Evolutionary conservation across 805 yeast genomes (phyloP).

Genomic region (Kazachstania psychrophila): DNA sequence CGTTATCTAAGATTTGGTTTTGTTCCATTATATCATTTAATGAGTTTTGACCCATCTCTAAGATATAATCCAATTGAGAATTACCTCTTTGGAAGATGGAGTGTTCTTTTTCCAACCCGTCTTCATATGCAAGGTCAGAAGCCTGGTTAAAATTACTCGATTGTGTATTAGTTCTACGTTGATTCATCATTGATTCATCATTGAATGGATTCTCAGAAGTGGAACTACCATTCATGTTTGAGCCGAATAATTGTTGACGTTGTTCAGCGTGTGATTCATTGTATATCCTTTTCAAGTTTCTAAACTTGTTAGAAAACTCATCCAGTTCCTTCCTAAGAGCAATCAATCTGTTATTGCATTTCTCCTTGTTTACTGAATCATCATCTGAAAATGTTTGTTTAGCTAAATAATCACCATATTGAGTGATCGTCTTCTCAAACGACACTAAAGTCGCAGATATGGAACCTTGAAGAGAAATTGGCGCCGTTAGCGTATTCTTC

Average conservation of each 20-base stretch:
- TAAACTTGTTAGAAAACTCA: conserved; percentile 28
- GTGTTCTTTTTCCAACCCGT: conserved; percentile 64
- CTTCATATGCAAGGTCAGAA: conserved; percentile 31
- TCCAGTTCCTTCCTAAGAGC: conserved; percentile 40
- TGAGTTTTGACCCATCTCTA: conserved; percentile 82
- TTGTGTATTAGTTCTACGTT: conserved; percentile 16
- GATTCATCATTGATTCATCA: conserved; percentile 21
- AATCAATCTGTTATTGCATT: conserved; percentile 50
- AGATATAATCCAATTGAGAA: conserved; percentile 75
- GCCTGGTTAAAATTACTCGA: conserved; percentile 6
- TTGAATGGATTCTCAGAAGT: conserved; percentile 18
- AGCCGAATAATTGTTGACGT: conserved; percentile 15
- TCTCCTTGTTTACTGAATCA: conserved; percentile 18
- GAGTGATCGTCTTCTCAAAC: conserved; percentile 65
- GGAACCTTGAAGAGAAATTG: conserved; percentile 61
- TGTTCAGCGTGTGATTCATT: conserved; percentile 15
- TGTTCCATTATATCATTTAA: conserved; percentile 82
- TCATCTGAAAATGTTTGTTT: conserved; percentile 41
- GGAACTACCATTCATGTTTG: neutral
- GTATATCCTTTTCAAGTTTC: conserved; percentile 27
- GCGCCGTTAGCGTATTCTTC: conserved; percentile 51
- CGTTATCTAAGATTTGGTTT: conserved; percentile 54
- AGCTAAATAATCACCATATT: conserved; percentile 35
- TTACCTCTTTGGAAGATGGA: conserved; percentile 58
- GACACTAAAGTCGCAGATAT: conserved; percentile 56